Conservation (phyloP, 148 eudicot species). For the Nepenthes mirabilis region DNA sequence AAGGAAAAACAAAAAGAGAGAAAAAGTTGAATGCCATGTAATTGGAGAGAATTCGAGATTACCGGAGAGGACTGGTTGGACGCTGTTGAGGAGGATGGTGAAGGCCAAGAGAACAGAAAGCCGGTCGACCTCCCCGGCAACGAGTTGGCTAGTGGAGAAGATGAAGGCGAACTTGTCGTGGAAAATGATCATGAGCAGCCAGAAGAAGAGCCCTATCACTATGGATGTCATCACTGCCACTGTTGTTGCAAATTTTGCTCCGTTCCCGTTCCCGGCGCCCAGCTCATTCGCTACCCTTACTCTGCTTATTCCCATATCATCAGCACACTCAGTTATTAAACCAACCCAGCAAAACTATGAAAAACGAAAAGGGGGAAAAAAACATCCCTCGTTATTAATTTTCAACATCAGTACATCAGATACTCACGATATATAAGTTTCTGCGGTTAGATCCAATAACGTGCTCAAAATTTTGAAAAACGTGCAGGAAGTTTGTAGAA, state of each 20-base stretch:
- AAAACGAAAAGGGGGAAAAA: too few relatives aligned
- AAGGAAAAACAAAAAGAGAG: too few relatives aligned
- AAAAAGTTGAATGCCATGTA: background rate
- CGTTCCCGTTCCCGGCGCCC: constrained; percentile 57
- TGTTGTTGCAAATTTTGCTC: constrained; percentile 45
- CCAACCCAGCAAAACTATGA: too few relatives aligned
- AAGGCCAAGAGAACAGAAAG: constrained; percentile 40
- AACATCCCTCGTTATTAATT: too few relatives aligned
- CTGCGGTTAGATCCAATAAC: too few relatives aligned
- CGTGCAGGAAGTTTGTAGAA: too few relatives aligned
- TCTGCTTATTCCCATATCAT: constrained; percentile 9
- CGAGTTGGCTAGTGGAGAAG: constrained; percentile 31
- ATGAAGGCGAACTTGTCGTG: constrained; percentile 38
- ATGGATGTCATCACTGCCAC: constrained; percentile 35
- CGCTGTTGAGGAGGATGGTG: constrained; percentile 51
- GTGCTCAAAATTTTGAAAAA: too few relatives aligned
- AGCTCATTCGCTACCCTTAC: constrained; percentile 56
- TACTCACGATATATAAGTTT: too few relatives aligned
- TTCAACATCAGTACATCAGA: too few relatives aligned
- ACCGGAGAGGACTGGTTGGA: constrained; percentile 63
- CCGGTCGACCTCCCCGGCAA: constrained; percentile 30
- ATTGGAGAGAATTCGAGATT: background rate
- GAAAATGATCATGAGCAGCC: constrained; percentile 23
- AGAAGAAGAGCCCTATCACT: constrained; percentile 39
- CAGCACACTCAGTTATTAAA: background rate